Evolutionary conservation across 2,329 filamentous ascomycete genomes (phyloP), one percentile per base, ranked within the genome.

Genomic region (Plenodomus lindquistii): DNA sequence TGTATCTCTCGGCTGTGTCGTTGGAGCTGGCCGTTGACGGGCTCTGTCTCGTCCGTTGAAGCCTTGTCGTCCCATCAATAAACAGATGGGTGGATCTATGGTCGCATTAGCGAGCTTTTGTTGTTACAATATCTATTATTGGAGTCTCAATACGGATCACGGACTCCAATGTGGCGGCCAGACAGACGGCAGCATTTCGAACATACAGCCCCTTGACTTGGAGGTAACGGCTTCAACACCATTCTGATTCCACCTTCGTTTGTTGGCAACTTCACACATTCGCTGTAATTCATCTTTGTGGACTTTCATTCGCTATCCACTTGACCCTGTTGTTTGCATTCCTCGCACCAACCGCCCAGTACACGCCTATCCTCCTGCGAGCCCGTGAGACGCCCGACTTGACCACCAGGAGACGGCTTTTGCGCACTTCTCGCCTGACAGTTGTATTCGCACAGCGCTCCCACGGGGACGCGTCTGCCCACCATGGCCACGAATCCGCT

Each of bases 401-500:
- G 40, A 44, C 50, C 37, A 29, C 43, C 46, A 42, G 40, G 42
- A 46, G 44, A 41, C 52, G 27, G 24, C 43, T 42, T 44, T 34
- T 40, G 22, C 36, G 10, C 27, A 19, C 36, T 50, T 44, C 29
- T 43, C 56, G 55, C 55, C 55, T 67, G 65, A 60, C 52, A 41
- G 44, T 35, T 49, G 48, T 65, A 52, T 56, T 65, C 61, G 56
- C 55, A 66, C 52, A 48, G 60, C 70, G 68, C 65, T 69, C 69
- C 69, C 64, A 48, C 59, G 55, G 70, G 71, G 70, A 72, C 70
- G 66, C 67, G 63, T 62, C 57, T 71, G 54, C 58, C 71, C 71
- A 78, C 62, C 70, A 88, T 87, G 84, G 79, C 84, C 68, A 77
- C 81, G 73, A 84, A 68, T 57, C 70, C 67, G 54, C 75, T 70